phyloP scores from a whole-genome alignment of 1,284 basidiomycete species.

The Schizophyllum commune region DNA sequence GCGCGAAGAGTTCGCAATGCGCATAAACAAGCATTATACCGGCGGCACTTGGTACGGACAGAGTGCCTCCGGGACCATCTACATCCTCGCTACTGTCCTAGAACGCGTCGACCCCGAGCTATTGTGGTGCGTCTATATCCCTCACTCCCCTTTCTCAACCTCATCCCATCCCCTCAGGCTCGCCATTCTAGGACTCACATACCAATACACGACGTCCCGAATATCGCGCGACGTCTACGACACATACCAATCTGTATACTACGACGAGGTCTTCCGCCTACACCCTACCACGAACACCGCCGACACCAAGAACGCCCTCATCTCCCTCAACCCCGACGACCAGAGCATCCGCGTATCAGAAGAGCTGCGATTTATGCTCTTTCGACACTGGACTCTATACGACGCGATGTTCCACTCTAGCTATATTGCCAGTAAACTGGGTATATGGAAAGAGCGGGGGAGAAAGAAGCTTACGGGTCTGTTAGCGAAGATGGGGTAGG shows the following conservation, averaged over 20 bases:
- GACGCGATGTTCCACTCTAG: constrained; percentile 97
- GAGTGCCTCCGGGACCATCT: constrained; percentile 84
- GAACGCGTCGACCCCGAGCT: constrained; percentile 92
- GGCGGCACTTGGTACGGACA: constrained; percentile 86
- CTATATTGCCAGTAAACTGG: constrained; percentile 92
- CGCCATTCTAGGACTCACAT: constrained; percentile 89
- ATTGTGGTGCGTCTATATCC: constrained; percentile 59
- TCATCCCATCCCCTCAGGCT: constrained; percentile 45
- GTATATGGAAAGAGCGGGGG: constrained; percentile 94
- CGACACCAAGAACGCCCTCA: constrained; percentile 34
- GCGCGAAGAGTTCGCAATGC: constrained; percentile 51
- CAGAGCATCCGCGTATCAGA: constrained; percentile 72
- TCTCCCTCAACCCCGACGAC: constrained; percentile 69
- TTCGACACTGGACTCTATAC: constrained; percentile 96
- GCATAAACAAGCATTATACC: constrained; percentile 78
- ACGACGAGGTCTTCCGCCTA: constrained; percentile 86
- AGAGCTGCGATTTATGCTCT: constrained; percentile 90
- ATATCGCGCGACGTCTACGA: constrained; percentile 89
- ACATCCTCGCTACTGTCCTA: constrained; percentile 82
- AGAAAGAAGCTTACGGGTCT: constrained; percentile 84
- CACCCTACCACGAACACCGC: constrained; percentile 51
- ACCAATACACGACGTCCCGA: constrained; percentile 83
- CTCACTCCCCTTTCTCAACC: not conserved
- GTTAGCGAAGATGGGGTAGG: constrained; percentile 97
- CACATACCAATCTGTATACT: constrained; percentile 66